A percentile compares a stretch with the other conserved stretches of the same genome.
Evolutionary conservation across 1,139 yeast species (phyloP).

Genomic region (Yamadazyma friedrichii): DNA sequence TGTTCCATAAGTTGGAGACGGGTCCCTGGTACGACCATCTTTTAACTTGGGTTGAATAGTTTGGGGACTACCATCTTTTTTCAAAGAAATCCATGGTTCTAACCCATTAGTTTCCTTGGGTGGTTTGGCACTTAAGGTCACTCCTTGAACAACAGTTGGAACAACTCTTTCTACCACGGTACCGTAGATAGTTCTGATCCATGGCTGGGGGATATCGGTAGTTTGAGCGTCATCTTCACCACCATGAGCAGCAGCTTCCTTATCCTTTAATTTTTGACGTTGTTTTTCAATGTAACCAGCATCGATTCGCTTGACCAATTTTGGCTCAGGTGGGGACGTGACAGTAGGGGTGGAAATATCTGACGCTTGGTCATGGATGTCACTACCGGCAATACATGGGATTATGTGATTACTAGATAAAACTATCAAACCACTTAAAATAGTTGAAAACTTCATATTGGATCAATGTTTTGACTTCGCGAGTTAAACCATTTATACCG

Average conservation of each 20-base stretch:
- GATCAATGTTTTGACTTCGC: constrained; percentile 1
- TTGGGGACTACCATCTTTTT: constrained; percentile 77
- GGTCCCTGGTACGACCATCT: constrained; percentile 65
- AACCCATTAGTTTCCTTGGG: constrained; percentile 63
- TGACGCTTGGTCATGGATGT: not conserved
- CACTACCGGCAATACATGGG: no score
- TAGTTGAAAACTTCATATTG: not conserved
- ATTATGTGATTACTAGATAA: no score
- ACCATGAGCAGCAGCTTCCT: constrained; percentile 9
- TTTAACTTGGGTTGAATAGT: constrained; percentile 74
- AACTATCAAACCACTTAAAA: not conserved
- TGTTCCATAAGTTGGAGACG: constrained; percentile 71
- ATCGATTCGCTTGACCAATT: constrained; percentile 23
- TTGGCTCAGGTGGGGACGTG: constrained; percentile 10
- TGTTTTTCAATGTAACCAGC: constrained; percentile 39
- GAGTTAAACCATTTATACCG: not conserved
- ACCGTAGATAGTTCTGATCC: constrained; percentile 72
- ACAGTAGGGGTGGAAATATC: constrained; percentile 3
- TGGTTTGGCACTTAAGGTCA: constrained; percentile 76
- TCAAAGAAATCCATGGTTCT: constrained; percentile 78
- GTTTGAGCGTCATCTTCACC: constrained; percentile 10
- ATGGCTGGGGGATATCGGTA: constrained; percentile 47
- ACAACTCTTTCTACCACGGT: constrained; percentile 62
- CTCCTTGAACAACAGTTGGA: constrained; percentile 80
- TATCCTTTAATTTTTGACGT: constrained; percentile 18